Base-by-base conservation (phyloP, 169 alveolate species). In the Theileria annulata region DNA sequence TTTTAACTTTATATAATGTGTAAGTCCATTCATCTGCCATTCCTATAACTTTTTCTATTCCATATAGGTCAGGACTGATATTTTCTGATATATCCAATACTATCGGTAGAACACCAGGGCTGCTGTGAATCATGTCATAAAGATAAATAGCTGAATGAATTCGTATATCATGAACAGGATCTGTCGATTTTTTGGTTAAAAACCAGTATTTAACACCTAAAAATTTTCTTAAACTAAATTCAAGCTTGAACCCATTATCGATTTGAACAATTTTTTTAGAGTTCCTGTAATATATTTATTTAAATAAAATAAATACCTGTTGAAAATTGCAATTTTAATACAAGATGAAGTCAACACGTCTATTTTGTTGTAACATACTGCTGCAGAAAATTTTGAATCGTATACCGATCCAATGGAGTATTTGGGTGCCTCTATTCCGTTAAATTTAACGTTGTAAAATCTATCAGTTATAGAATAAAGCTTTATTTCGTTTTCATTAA, bases 401-500 rank as follows among this genome's bases (percentile, higher is more conserved):
- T 60, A 60, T n/a, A 60, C 37, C 25, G 27, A 13, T 60, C 69
- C 69, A 17, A 13, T 25, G 27, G 69, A 6, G 35, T 60, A 60
- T n/a, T 60, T 60, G 19, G 69, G 69, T 33, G 69, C 69, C 8
- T 60, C 69, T 3, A 60, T 13, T 23, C 69, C 69, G 15, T 60
- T 33, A 27, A 60, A n/a, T 33, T 27, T 60, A 13, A 19, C 33
- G 19, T 33, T 33, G 2, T n/a, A 12, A 13, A 60, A 9, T n/a
- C 33, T 15, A 5, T 60, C 37, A 33, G 4, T 27, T 13, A 60
- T 9, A 25, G 69, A 23, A n/a, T 60, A 60, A 25, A n/a, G 47
- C 47, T 35, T 35, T 35, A 35, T 35, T 35, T 35, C 47, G 47
- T 35, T 35, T 8, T 8, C 47, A 35, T 35, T 35, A 5, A 35